Base-by-base conservation (phyloP, 768 basidiomycete genomes). In the Mycena latifolia region DNA sequence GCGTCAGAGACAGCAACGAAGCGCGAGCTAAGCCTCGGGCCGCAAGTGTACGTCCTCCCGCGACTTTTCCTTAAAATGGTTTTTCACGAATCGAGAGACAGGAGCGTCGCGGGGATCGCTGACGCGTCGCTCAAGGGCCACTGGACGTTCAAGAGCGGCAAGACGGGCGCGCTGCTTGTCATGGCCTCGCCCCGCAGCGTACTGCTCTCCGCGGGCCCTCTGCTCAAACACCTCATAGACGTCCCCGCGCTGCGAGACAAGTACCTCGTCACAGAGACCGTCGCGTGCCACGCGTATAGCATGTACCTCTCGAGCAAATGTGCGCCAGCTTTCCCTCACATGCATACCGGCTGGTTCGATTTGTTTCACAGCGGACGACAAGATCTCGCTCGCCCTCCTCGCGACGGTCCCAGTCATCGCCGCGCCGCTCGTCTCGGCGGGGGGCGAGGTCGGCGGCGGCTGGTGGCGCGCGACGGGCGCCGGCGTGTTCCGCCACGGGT, bases 121-220 rank as follows among this genome's bases (percentile, higher is more conserved):
- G 72, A 63, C 10, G 78, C 77, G 0, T 72, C 78, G 22, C 28
- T 81, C 65, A 77, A 76, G 45, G 79, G 75, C 5, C 71, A 73
- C 28, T 81, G 79, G 79, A 72, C 77, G 39, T 81, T 80, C 61
- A 72, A 73, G 9, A 56, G 22, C 20, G 54, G 46, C 11, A 74
- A 68, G 50, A 77, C 75, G 2, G 78, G 75, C 4, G 80, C 80
- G n/a, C 61, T 81, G 31, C 64, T 81, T 10, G 66, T 79, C 67
- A 81, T 81, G 78, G 66, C 67, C 46, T 61, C 33, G 17, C 79
- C 80, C 8, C 75, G 72, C 14, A 73, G 60, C 33, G 61, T 60
- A 3, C 69, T 69, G 25, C 31, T 77, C 41, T 63, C 66, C 0
- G 47, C 2, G 1, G 48, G 69, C 11, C 71, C 70, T 50, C 39